These are phyloP conservation scores for Pseudogymnoascus sp. DNA, from an alignment of 2,329 filamentous ascomycete genomes.

Conservation along the genomic window DNA sequence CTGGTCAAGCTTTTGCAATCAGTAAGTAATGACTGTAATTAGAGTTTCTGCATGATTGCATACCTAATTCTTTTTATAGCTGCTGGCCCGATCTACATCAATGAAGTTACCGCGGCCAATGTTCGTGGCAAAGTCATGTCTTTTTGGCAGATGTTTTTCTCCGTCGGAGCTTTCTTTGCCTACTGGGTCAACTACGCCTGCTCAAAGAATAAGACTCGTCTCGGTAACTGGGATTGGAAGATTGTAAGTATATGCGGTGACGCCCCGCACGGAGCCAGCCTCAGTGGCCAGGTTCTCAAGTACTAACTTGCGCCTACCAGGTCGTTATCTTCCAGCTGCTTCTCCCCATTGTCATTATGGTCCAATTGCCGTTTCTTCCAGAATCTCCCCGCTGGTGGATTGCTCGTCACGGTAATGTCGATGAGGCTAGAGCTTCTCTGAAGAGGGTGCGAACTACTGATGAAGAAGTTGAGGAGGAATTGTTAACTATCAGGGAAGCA, in stretches of 20 bases:
- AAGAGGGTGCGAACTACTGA: constrained; percentile 52
- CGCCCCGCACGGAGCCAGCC: not conserved
- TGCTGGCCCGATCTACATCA: constrained; percentile 59
- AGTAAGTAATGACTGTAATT: not conserved
- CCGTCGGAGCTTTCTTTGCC: constrained; percentile 54
- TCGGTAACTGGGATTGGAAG: constrained; percentile 63
- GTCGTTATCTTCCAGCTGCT: constrained; percentile 47
- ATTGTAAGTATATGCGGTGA: constrained; percentile 54
- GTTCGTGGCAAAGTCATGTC: constrained; percentile 59
- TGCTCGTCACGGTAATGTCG: constrained; percentile 35
- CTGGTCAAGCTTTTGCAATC: constrained; percentile 58
- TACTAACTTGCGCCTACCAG: constrained; percentile 11
- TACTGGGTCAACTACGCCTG: constrained; percentile 57
- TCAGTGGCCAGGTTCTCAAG: not conserved
- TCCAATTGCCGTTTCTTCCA: constrained; percentile 8
- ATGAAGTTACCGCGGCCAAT: constrained; percentile 52
- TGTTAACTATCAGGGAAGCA: constrained; percentile 54
- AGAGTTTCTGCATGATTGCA: not conserved
- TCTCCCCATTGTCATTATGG: constrained; percentile 40
- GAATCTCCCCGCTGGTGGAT: constrained; percentile 9
- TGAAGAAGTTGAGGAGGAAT: constrained; percentile 57
- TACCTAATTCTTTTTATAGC: constrained; percentile 28
- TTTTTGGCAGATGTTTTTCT: constrained; percentile 59
- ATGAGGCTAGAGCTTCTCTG: constrained; percentile 47
- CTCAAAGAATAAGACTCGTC: constrained; percentile 40